A percentile compares a stretch with the other conserved stretches of the same genome.
These are phyloP conservation scores for Trichoderma sp. DNA, from an alignment of 2,329 filamentous ascomycete genomes.

Conservation along the genomic window DNA sequence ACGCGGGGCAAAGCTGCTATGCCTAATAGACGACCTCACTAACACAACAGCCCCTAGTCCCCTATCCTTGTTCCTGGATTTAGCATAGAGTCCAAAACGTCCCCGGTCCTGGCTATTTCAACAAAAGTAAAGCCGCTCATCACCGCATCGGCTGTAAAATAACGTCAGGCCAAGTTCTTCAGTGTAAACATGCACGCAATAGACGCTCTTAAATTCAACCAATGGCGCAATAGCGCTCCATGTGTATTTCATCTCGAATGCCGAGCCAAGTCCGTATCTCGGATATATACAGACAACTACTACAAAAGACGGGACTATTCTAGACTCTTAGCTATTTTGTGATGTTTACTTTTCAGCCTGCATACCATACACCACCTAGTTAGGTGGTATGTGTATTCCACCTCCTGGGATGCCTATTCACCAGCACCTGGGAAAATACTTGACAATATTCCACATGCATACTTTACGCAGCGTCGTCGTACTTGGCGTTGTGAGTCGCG, in stretches of 20 bases:
- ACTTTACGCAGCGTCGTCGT: conserved; percentile 48
- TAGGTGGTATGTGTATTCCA: no score
- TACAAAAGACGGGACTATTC: not conserved
- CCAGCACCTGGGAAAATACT: not conserved
- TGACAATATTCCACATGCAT: not conserved
- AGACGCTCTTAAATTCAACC: not conserved
- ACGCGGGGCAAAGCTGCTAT: not conserved
- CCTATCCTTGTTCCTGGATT: not conserved
- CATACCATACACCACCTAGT: not conserved
- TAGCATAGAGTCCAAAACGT: not conserved
- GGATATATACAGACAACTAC: not conserved
- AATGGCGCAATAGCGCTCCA: conserved; percentile 17
- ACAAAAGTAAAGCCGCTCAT: not conserved
- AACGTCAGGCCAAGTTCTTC: not conserved
- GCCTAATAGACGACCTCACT: not conserved
- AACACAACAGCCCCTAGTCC: not conserved
- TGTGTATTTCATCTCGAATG: conserved; percentile 5
- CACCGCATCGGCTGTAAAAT: not conserved
- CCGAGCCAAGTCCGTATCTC: conserved; percentile 3
- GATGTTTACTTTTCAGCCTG: not conserved
- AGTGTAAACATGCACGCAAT: not conserved
- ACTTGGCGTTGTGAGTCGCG: conserved; percentile 73
- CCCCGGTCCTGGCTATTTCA: not conserved
- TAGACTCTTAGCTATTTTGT: not conserved
- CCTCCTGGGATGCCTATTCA: not conserved